Conservation (phyloP, 1,139 yeast species). For the Torulaspora pretoriensis region DNA sequence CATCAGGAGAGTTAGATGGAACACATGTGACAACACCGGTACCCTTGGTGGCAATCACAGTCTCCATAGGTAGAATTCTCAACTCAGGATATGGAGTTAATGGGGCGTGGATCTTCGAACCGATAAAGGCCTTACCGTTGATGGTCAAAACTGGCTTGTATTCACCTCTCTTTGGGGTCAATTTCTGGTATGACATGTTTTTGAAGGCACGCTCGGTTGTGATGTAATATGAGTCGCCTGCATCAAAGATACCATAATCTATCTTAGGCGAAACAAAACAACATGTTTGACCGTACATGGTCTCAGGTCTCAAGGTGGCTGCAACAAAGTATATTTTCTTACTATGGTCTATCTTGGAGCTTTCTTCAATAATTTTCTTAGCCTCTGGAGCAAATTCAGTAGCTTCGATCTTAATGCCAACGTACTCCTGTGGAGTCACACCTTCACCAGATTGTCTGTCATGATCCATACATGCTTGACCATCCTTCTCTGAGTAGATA, state of each 20-base stretch:
- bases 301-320: slow-evolving; percentile 97
- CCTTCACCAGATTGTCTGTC: slow-evolving; percentile 98
- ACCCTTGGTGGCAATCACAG: slow-evolving; percentile 91
- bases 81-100: slow-evolving; percentile 65
- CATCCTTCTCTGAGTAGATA: slow-evolving; percentile 94
- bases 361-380: slow-evolving; percentile 36
- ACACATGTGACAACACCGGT: slow-evolving; percentile 99
- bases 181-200: slow-evolving; percentile 92
- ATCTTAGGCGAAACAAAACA: slow-evolving; percentile 97
- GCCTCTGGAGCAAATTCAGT: slow-evolving; percentile 46
- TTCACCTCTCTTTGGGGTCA: slow-evolving; percentile 84
- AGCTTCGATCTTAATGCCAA: slow-evolving; percentile 80
- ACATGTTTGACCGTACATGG: slow-evolving; percentile 98
- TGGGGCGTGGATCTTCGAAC: slow-evolving; percentile 86
- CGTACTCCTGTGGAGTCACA: slow-evolving; percentile 92
- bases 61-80: slow-evolving; percentile 94
- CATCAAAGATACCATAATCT: slow-evolving; percentile 85
- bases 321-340: slow-evolving; percentile 83
- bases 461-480: slow-evolving; percentile 99
- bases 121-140: slow-evolving; percentile 72
- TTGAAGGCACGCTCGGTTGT: slow-evolving; percentile 97
- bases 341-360: slow-evolving; percentile 51
- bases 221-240: slow-evolving; percentile 77
- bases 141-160: slow-evolving; percentile 58
- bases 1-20: slow-evolving; percentile 98